These are phyloP conservation scores for Carallia brachiata DNA, from an alignment of 345 rosid genomes.

Conservation along the genomic window DNA sequence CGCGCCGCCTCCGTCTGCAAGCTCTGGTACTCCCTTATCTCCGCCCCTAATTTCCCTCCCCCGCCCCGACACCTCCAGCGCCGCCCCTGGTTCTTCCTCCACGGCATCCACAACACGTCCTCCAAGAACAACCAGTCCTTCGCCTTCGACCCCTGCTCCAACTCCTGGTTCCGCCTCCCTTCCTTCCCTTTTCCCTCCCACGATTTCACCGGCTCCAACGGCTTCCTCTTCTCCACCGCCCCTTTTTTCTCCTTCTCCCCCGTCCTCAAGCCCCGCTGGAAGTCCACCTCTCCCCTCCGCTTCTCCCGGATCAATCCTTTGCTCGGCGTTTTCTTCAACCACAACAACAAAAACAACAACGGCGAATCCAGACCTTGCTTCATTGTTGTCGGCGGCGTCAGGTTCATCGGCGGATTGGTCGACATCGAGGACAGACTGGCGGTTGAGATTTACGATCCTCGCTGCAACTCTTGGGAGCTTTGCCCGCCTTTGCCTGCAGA, in stretches of 20 bases:
- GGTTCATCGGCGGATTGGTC: slow-evolving; percentile 65
- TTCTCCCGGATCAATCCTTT: slow-evolving; percentile 65
- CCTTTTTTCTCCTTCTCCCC: slow-evolving; percentile 64
- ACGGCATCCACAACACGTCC: slow-evolving; percentile 84
- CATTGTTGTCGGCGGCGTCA: slow-evolving; percentile 70
- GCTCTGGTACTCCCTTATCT: slow-evolving; percentile 54
- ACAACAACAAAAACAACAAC: not conserved
- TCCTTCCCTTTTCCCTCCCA: slow-evolving; percentile 33
- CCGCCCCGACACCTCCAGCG: slow-evolving; percentile 13
- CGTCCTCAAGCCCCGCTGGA: slow-evolving; percentile 49
- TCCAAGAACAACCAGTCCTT: slow-evolving; percentile 74
- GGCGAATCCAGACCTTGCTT: slow-evolving; percentile 22
- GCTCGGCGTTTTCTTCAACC: slow-evolving; percentile 39
- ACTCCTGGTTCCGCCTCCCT: slow-evolving; percentile 71
- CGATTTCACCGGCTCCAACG: slow-evolving; percentile 46
- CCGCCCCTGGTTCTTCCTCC: slow-evolving; percentile 84
- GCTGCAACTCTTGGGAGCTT: slow-evolving; percentile 59
- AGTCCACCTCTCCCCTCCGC: slow-evolving; percentile 47
- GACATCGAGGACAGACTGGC: slow-evolving; percentile 72
- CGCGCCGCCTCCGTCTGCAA: slow-evolving; percentile 80
- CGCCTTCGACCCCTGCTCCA: slow-evolving; percentile 73
- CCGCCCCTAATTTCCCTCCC: slow-evolving; percentile 33
- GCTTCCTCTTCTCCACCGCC: slow-evolving; percentile 71
- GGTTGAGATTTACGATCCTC: slow-evolving; percentile 67
- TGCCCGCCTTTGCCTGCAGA: slow-evolving; percentile 73